phyloP scores from a whole-genome alignment of 1,139 yeast genomes.

The Arxiozyma telluris region DNA sequence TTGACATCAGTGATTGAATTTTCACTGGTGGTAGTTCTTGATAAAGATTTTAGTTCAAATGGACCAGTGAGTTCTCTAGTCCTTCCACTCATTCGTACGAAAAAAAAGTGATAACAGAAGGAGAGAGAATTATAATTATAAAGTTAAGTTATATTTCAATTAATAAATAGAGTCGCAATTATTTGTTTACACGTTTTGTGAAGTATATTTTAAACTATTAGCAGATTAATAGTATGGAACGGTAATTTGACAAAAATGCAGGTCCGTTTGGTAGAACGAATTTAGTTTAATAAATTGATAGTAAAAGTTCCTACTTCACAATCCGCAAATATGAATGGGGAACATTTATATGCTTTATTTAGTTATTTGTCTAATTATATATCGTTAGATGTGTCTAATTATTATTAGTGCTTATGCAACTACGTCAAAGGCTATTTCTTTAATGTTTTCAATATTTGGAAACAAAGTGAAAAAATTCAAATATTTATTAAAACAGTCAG shows the following conservation, averaged over 20 bases:
- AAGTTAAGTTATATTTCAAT: too few relatives aligned
- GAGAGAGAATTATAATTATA: neutral
- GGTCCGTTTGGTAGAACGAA: neutral
- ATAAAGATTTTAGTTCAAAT: constrained; percentile 10
- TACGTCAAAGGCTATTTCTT: neutral
- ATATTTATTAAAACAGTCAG: too few relatives aligned
- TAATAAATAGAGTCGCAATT: neutral
- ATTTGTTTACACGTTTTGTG: neutral
- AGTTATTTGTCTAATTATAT: neutral
- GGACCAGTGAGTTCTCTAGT: constrained; percentile 15
- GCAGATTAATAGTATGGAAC: neutral
- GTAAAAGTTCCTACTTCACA: neutral
- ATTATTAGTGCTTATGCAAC: neutral
- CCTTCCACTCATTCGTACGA: neutral
- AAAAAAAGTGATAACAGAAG: neutral
- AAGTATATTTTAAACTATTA: neutral
- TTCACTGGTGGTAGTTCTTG: neutral
- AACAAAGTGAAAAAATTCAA: neutral
- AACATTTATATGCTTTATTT: too few relatives aligned
- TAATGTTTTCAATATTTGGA: neutral
- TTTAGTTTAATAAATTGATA: too few relatives aligned
- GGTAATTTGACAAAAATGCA: neutral
- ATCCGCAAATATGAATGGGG: too few relatives aligned
- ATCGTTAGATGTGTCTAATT: neutral
- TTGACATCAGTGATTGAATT: neutral